Evolutionary conservation across 345 rosid species (phyloP).

Genomic region (Rhizophora apiculata): DNA sequence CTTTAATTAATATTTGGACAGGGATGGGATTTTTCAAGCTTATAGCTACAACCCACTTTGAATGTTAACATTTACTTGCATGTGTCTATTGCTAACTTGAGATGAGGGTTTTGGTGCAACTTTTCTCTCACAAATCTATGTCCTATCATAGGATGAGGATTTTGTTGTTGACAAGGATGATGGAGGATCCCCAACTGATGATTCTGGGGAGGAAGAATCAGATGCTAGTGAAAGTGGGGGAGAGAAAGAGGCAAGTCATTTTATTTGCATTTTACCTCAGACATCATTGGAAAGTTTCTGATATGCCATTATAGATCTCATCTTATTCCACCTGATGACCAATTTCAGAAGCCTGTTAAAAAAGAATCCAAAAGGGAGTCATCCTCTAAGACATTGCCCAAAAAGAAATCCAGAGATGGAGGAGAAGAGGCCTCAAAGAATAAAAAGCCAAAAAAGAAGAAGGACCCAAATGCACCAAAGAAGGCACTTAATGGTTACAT

Average conservation of each 20-base stretch:
- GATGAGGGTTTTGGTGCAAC: conserved; percentile 12
- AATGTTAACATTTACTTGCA: no score
- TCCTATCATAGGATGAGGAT: conserved; percentile 67
- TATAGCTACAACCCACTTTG: not conserved
- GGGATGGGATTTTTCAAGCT: not conserved
- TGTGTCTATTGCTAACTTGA: no score
- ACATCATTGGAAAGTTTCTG: not conserved
- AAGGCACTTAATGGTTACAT: conserved; percentile 70
- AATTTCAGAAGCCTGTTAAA: conserved; percentile 60
- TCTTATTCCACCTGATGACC: conserved; percentile 6
- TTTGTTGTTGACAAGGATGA: conserved; percentile 83
- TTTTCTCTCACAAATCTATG: no score
- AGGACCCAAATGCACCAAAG: conserved; percentile 97
- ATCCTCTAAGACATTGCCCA: conserved; percentile 52
- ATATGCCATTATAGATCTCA: not conserved
- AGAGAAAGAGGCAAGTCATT: conserved; percentile 68
- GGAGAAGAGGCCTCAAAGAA: conserved; percentile 72
- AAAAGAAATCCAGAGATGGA: conserved; percentile 63
- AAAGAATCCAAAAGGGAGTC: conserved; percentile 71
- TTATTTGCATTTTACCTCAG: conserved; percentile 1
- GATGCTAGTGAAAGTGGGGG: conserved; percentile 66
- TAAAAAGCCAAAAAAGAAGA: conserved; percentile 79
- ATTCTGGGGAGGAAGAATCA: conserved; percentile 78
- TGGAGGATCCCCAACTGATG: conserved; percentile 94
- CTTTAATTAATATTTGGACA: not conserved